Evolutionary conservation across 768 basidiomycete genomes (phyloP), one percentile per base, ranked within the genome.

Genomic region (Daedaleopsis sinensis): DNA sequence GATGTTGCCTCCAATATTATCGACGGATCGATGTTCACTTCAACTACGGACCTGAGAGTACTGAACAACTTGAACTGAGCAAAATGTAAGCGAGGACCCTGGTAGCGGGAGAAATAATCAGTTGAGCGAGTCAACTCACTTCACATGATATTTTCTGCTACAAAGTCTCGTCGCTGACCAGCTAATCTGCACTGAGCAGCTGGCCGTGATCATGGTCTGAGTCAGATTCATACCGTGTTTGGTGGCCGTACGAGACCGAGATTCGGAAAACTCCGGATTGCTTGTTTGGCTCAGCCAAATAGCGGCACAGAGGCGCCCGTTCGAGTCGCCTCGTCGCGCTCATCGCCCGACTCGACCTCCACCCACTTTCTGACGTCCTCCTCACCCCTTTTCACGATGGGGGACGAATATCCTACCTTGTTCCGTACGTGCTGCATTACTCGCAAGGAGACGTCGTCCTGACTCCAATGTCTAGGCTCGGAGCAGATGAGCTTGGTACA

Each of bases 401-500:
- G 84, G 68, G 88, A 88, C 76, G 87, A 91, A 60, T 93, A 91
- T 74, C 90, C 93, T 23, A 91, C 88, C 68, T 75, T 91, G 78
- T 87, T 94, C 80, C 91, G 93, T 94, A 38, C 10, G 42, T 49
- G 9, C 57, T 60, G 13, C 49, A 48, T 37, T 24, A 38, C 58
- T 39, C 58, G 62, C 53, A 63, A 52, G 57, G 67, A 62, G 69
- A 46, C 6, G 55, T 55, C 60, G 57, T 47, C 15, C 43, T 32
- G 42, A 44, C 16, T n/a, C 35, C 19, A 6, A 35, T 42, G 52
- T 5, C 11, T 56, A 97, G 95, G 93, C 59, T 98, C 96, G 83
- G 96, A 97, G 79, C 84, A 88, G 80, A 98, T 98, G 96, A 96
- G 94, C 82, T 81, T 96, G 78, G 91, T 96, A 65, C 94, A 98